Base-by-base conservation (phyloP, 768 basidiomycete genomes). In the Trichaptum fuscoviolaceum region DNA sequence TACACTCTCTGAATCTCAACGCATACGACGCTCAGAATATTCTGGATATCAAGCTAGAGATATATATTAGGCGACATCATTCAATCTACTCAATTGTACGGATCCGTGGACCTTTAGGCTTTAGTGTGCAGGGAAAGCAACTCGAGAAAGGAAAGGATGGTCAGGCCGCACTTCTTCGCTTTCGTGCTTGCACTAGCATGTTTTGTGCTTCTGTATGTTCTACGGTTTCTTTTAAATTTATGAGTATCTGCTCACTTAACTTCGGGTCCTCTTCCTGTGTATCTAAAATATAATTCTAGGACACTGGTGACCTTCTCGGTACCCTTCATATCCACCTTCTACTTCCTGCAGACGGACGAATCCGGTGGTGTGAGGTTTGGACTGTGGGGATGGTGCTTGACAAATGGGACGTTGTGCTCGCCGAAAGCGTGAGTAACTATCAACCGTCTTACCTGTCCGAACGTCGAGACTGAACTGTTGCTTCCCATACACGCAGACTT, bases 361-460 rank as follows among this genome's bases (percentile, higher is more conserved):
- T 36, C 59, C 17, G 73, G 71, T 35, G 73, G 72, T 8, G 64
- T 72, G 15, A 66, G 36, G 30, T 74, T 71, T 30, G 73, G 72
- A 0, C 27, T 70, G 12, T 72, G 72, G 65, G 73, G 72, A 8
- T 73, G 68, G 64, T 74, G 73, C 64, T 36, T 70, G n/a, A 68
- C 72, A 23, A 63, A 42, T 6, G 66, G 63, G 12, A 59, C 30
- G n/a, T 12, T 36, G 63, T 74, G 73, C 60, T 67, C 67, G 3
- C 24, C 42, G 0, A 70, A 72, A 65, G 57, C 64, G 69, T 68
- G 36, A 26, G 70, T 26, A 30, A 9, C 12, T 61, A 12, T 61
- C 24, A 8, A 30, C 30, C 8, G 30, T 30, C 30, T 30, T 2
- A 2, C 30, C 30, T 30, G 30, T 8, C 8, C 4, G 30, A 30